Base-by-base conservation (phyloP, 1,284 basidiomycete species). In the Microbotryum intermedium region DNA sequence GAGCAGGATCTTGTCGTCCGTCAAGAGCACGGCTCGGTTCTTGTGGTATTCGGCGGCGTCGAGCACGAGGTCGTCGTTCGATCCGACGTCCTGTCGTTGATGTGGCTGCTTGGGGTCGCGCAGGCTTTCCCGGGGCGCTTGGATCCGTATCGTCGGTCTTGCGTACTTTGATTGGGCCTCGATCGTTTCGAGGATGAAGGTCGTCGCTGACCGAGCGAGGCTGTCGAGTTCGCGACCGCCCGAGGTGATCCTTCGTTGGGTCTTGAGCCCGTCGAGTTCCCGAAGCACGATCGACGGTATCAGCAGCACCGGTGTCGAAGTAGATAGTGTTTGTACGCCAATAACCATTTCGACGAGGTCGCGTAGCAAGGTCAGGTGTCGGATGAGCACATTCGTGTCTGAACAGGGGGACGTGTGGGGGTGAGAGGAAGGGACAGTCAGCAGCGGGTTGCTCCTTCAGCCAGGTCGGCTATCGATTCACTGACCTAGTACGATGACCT, bases 361-460 rank as follows among this genome's bases (percentile, higher is more conserved):
- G 11, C 50, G 51, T 7, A 67, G 50, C 25, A 62, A 49, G 6
- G 63, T 43, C 10, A 67, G 61, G 56, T 67, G 58, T 11, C 45
- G 43, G 20, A 67, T 55, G n/a, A 67, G 53, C 30, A 67, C 51
- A 48, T 67, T 67, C 6, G 66, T 67, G 45, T 67, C 66, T 67
- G 11, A 16, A 16, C 34, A 39, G 34, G 34, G 4, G 4, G 34
- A 16, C 34, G 11, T 39, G 45, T 16, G 3, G n/a, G 13, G 21
- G 29, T 26, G 26, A 7, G 20, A 23, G 11, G n/a, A n/a, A n/a
- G n/a, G n/a, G n/a, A n/a, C n/a, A 9, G 28, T 4, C 20, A 7
- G 5, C 13, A 5, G 45, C 55, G 44, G 52, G 55, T 20, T n/a
- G 6, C 28, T 6, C 25, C 1, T 6, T n/a, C 39, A 28, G 10